These are phyloP conservation scores for Bassia scoparia DNA, from an alignment of 148 eudicot species.

Conservation along the genomic window DNA sequence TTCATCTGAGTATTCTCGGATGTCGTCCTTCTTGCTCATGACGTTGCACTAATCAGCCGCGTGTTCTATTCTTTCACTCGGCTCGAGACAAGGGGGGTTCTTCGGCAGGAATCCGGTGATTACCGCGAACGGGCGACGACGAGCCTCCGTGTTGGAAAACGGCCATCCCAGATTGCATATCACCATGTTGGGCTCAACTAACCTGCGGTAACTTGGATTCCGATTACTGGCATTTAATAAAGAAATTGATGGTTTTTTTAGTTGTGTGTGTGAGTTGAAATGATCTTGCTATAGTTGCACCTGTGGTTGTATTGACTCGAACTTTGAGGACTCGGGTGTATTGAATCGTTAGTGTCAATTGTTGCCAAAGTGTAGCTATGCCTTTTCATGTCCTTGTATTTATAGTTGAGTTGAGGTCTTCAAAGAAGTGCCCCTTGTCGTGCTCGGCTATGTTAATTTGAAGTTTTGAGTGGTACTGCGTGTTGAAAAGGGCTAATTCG, in stretches of 20 bases:
- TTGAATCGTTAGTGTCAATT: conserved; percentile 52
- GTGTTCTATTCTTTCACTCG: no score
- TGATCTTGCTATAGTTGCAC: conserved; percentile 53
- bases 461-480: conserved; percentile 12
- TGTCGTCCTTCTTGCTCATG: no score
- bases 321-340: conserved; percentile 57
- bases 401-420: conserved; percentile 66
- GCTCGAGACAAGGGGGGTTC: no score
- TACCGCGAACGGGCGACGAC: conserved; percentile 7
- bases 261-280: no score
- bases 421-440: conserved; percentile 67
- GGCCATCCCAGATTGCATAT: conserved; percentile 64
- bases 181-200: conserved; percentile 44
- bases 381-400: conserved; percentile 54
- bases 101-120: not conserved
- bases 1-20: no score
- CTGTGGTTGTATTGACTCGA: conserved; percentile 57
- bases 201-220: conserved; percentile 54
- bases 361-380: conserved; percentile 69
- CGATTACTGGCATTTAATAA: conserved; percentile 45
- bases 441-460: conserved; percentile 36
- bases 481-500: no score
- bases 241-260: conserved; percentile 34
- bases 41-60: no score
- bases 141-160: no score